Conservation (phyloP, 257 asterid genomes). For the Fraxinus cuspidata region DNA sequence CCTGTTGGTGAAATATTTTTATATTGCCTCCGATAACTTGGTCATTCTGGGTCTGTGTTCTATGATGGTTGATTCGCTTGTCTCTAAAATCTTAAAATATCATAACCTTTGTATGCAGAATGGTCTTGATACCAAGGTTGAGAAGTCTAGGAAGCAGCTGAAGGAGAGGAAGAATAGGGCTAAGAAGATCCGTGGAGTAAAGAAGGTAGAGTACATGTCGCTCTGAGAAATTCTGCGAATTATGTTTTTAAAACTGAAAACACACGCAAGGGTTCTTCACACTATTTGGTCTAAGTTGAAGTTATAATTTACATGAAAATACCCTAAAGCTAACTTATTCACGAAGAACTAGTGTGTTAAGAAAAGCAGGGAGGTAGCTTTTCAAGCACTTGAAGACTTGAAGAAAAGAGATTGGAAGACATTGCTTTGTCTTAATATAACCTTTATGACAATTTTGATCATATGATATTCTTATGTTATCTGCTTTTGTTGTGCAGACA, state of each 20-base stretch:
- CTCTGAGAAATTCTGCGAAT: too few relatives aligned
- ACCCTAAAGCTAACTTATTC: neutral
- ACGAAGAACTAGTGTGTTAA: neutral
- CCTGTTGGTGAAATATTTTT: neutral
- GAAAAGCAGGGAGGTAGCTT: too few relatives aligned
- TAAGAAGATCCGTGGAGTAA: slow-evolving; percentile 58
- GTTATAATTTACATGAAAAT: neutral
- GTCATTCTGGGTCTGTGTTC: too few relatives aligned
- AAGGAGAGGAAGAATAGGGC: slow-evolving; percentile 60
- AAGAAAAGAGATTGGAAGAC: too few relatives aligned
- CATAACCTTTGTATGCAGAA: slow-evolving; percentile 31
- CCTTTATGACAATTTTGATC: neutral
- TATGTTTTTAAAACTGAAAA: neutral
- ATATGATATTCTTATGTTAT: neutral
- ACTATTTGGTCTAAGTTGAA: neutral
- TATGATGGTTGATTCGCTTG: too few relatives aligned
- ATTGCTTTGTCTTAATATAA: too few relatives aligned
- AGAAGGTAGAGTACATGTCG: slow-evolving; percentile 35
- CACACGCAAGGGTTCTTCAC: neutral
- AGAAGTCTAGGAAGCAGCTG: slow-evolving; percentile 58
- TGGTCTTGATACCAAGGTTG: slow-evolving; percentile 56
- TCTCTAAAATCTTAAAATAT: too few relatives aligned
- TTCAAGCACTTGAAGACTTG: too few relatives aligned
- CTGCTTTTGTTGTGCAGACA: slow-evolving; percentile 33
- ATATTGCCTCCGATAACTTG: too few relatives aligned